These are phyloP conservation scores for Trichoderma sp. DNA, from an alignment of 2,329 filamentous ascomycete genomes.

Conservation along the genomic window DNA sequence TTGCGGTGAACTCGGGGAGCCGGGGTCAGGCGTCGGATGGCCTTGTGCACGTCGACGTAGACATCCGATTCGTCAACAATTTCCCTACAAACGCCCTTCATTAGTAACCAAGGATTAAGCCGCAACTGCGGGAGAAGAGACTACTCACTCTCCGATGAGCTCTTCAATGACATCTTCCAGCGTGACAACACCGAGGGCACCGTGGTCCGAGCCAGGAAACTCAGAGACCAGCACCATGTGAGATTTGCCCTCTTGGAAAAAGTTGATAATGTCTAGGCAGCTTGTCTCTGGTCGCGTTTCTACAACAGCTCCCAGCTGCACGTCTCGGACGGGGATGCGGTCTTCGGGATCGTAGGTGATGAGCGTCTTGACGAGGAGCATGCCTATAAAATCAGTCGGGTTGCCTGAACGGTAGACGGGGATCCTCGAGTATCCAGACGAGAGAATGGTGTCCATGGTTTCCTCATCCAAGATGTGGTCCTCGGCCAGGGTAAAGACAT, in stretches of 20 bases:
- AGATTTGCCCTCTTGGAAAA: constrained; percentile 98
- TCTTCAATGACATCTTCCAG: constrained; percentile 98
- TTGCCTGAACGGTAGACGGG: constrained; percentile 89
- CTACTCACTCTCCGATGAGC: constrained; percentile 87
- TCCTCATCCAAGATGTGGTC: constrained; percentile 89
- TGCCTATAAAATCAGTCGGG: constrained; percentile 86
- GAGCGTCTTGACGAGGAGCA: constrained; percentile 97
- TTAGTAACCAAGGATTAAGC: constrained; percentile 27
- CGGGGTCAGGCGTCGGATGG: constrained; percentile 83
- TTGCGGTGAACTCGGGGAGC: constrained; percentile 72
- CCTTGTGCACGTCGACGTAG: constrained; percentile 97
- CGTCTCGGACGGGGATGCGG: constrained; percentile 80
- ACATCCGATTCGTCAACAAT: constrained; percentile 99
- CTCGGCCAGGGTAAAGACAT: constrained; percentile 96
- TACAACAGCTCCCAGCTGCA: constrained; percentile 88
- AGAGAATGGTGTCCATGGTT: constrained; percentile 92
- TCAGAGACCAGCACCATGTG: constrained; percentile 98
- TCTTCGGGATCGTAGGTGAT: constrained; percentile 99
- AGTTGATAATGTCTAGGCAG: constrained; percentile 98
- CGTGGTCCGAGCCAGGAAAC: constrained; percentile 83
- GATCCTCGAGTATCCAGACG: constrained; percentile 92
- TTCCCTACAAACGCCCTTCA: constrained; percentile 60
- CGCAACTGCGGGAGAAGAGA: neutral
- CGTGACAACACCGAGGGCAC: constrained; percentile 90
- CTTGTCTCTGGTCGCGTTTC: constrained; percentile 95